phyloP scores from a whole-genome alignment of 2,329 filamentous ascomycete genomes.

The Paraconiothyrium sp. region DNA sequence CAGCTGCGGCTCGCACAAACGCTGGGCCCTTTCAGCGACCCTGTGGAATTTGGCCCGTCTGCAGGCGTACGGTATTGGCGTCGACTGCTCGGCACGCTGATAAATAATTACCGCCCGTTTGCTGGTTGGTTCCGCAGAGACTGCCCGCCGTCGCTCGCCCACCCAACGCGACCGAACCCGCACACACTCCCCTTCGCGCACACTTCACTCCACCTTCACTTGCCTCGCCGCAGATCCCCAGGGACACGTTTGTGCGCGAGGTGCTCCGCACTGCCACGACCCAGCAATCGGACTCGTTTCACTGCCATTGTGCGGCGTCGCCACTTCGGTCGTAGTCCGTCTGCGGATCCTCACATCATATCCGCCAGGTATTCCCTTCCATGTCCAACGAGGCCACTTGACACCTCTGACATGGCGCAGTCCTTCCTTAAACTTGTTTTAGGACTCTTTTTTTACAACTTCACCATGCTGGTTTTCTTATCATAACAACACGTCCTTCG shows the following conservation, averaged over 20 bases:
- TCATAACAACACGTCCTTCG: slow-evolving; percentile 51
- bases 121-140: slow-evolving; percentile 1
- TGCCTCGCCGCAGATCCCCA: slow-evolving; percentile 15
- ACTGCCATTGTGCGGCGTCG: slow-evolving; percentile 38
- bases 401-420: slow-evolving; percentile 35
- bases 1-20: slow-evolving; percentile 7
- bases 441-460: slow-evolving; percentile 37
- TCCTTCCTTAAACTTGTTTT: slow-evolving; percentile 35
- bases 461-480: slow-evolving; percentile 48
- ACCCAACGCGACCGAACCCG: slow-evolving; percentile 10
- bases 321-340: slow-evolving; percentile 34
- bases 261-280: slow-evolving; percentile 21
- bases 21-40: slow-evolving; percentile 2
- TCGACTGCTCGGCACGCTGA: slow-evolving; percentile 9
- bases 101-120: slow-evolving; percentile 10
- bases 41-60: slow-evolving; percentile 3
- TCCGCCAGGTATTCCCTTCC: slow-evolving; percentile 43
- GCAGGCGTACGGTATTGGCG: slow-evolving; percentile 8
- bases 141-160: background rate
- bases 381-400: slow-evolving; percentile 28
- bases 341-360: slow-evolving; percentile 44
- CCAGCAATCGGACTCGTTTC: slow-evolving; percentile 28
- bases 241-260: slow-evolving; percentile 9
- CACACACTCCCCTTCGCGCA: background rate
- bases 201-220: background rate